Conservation (phyloP, 2,329 filamentous ascomycete genomes). For the Aspergillus brasiliensis region DNA sequence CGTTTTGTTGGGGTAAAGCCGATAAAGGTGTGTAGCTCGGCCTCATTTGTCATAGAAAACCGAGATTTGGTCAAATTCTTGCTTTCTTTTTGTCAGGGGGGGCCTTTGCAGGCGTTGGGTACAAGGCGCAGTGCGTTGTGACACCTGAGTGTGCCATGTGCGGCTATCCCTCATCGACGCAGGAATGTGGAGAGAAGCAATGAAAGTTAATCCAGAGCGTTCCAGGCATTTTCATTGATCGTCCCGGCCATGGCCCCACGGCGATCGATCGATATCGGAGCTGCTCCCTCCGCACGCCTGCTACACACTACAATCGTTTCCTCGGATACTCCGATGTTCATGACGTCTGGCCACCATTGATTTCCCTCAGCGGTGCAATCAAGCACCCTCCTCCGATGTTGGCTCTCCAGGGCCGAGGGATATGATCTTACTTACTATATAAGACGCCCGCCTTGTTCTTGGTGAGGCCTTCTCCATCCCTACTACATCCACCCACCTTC, state of each 20-base stretch:
- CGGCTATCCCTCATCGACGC: neutral
- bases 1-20: neutral
- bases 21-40: no score
- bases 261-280: neutral
- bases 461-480: neutral
- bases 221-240: neutral
- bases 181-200: neutral
- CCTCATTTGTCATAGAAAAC: no score
- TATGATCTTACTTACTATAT: neutral
- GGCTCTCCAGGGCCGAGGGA: neutral
- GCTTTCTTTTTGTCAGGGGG: no score
- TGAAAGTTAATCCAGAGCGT: neutral
- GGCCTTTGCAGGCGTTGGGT: neutral
- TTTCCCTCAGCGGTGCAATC: neutral
- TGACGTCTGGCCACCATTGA: slow-evolving; percentile 3
- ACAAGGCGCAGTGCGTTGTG: no score
- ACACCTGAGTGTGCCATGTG: neutral
- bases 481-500: neutral
- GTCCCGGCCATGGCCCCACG: neutral
- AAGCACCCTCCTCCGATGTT: neutral
- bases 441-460: neutral
- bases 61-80: no score
- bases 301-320: neutral
- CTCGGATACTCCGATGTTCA: neutral
- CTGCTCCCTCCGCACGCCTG: neutral